A percentile compares a stretch with the other conserved stretches of the same genome.
phyloP scores from a whole-genome alignment of 176 grass and related monocot species.

The Puccinellia tenuiflora region DNA sequence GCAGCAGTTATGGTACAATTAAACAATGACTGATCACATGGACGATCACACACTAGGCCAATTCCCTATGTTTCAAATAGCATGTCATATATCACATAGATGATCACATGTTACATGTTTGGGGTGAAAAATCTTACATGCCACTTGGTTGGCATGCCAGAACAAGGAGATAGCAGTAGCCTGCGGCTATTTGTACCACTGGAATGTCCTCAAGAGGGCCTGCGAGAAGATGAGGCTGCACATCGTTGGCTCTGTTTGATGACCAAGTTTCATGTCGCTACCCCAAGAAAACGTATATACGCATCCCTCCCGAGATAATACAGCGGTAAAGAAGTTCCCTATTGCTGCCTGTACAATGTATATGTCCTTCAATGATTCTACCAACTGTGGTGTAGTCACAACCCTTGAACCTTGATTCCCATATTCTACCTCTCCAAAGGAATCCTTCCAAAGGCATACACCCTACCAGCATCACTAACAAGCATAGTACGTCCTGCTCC shows the following conservation, averaged over 20 bases:
- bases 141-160: slow-evolving; percentile 74
- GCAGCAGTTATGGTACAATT: background rate
- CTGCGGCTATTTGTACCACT: slow-evolving; percentile 79
- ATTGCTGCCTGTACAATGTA: slow-evolving; percentile 86
- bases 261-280: slow-evolving; percentile 64
- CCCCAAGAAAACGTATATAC: slow-evolving; percentile 94
- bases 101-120: background rate
- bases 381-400: slow-evolving; percentile 62
- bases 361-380: slow-evolving; percentile 69
- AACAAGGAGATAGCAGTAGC: slow-evolving; percentile 85
- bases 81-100: background rate
- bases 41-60: background rate
- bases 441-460: slow-evolving; percentile 91
- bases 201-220: slow-evolving; percentile 76
- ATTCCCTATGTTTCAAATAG: background rate
- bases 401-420: slow-evolving; percentile 51
- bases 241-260: slow-evolving; percentile 72
- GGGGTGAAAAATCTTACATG: slow-evolving; percentile 56
- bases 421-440: slow-evolving; percentile 80
- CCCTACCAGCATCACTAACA: slow-evolving; percentile 75
- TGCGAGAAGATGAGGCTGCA: slow-evolving; percentile 56
- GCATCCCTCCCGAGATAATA: slow-evolving; percentile 75
- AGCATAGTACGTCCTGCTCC: slow-evolving; percentile 79
- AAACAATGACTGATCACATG: background rate
- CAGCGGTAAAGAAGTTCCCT: slow-evolving; percentile 87